phyloP scores from a whole-genome alignment of 768 basidiomycete genomes.

The Naganishia kalamii region DNA sequence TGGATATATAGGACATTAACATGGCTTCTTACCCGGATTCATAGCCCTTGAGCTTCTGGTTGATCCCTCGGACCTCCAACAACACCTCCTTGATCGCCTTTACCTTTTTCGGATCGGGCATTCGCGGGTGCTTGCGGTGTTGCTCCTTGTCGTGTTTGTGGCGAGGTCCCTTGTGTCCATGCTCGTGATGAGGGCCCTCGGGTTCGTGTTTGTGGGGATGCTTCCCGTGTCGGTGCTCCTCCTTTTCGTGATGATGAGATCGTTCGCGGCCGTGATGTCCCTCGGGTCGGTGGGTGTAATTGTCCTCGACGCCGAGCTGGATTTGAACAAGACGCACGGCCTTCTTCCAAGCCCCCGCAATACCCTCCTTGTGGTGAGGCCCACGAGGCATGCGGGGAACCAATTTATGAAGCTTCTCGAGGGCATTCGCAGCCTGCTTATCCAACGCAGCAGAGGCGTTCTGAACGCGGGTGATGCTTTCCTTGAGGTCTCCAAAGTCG shows the following conservation, averaged over 20 bases:
- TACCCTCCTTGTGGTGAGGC: background rate
- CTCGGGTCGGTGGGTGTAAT: no score
- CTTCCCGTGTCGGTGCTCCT: background rate
- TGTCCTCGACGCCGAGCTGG: background rate
- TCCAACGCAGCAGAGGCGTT: constrained; percentile 44
- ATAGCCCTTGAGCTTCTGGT: constrained; percentile 39
- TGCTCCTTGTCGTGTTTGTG: constrained; percentile 1
- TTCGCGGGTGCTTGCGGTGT: background rate
- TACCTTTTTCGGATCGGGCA: constrained; percentile 26
- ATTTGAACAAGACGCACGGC: constrained; percentile 1
- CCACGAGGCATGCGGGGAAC: constrained; percentile 12
- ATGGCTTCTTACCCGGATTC: constrained; percentile 34
- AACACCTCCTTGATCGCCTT: constrained; percentile 41
- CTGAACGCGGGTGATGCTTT: constrained; percentile 41
- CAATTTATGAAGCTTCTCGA: constrained; percentile 34
- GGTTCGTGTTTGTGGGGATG: no score
- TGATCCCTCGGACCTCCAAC: constrained; percentile 40
- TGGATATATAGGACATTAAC: background rate
- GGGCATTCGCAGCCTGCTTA: constrained; percentile 26
- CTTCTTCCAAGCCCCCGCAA: background rate
- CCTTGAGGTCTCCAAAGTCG: constrained; percentile 37
- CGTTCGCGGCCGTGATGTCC: background rate
- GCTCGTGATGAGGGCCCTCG: background rate
- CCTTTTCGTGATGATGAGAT: background rate
- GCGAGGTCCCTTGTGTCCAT: background rate